A percentile compares a stretch with the other conserved stretches of the same genome.
Evolutionary conservation across 805 yeast species (phyloP).

Genomic region (Yarrowia alimentaria): DNA sequence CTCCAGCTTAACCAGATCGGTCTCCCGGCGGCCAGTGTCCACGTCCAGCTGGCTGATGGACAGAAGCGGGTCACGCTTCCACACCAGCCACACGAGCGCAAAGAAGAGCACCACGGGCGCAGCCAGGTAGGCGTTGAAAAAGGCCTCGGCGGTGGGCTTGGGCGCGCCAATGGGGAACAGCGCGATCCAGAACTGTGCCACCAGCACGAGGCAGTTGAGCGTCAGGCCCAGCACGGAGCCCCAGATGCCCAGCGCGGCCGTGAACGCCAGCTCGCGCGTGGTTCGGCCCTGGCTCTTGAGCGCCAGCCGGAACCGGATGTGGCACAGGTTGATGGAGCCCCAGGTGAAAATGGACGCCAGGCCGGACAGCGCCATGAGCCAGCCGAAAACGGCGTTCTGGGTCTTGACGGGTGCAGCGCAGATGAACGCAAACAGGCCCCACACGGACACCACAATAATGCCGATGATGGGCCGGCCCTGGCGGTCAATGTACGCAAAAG

Average conservation of each 20-base stretch:
- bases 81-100: slow-evolving; percentile 51
- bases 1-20: slow-evolving; percentile 47
- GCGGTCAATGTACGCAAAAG: slow-evolving; percentile 68
- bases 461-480: slow-evolving; percentile 77
- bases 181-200: slow-evolving; percentile 77
- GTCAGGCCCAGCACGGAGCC: slow-evolving; percentile 63
- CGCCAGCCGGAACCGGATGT: slow-evolving; percentile 62
- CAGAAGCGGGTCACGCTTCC: slow-evolving; percentile 46
- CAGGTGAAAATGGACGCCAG: slow-evolving; percentile 70
- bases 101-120: slow-evolving; percentile 43
- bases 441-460: slow-evolving; percentile 45
- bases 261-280: slow-evolving; percentile 61
- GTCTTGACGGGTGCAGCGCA: slow-evolving; percentile 53
- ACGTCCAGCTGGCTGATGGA: slow-evolving; percentile 54
- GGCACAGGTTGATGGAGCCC: slow-evolving; percentile 67
- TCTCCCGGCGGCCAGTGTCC: slow-evolving; percentile 60
- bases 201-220: slow-evolving; percentile 55
- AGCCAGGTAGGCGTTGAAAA: slow-evolving; percentile 54
- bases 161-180: slow-evolving; percentile 59
- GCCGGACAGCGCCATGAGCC: slow-evolving; percentile 72
- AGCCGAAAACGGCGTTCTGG: slow-evolving; percentile 51
- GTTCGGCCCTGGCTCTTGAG: slow-evolving; percentile 56
- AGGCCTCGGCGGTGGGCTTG: slow-evolving; percentile 39
- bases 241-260: slow-evolving; percentile 58
- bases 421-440: slow-evolving; percentile 61